Conservation (phyloP, 192 early-diverging fungal genomes). For the Phycomyces nitens region DNA sequence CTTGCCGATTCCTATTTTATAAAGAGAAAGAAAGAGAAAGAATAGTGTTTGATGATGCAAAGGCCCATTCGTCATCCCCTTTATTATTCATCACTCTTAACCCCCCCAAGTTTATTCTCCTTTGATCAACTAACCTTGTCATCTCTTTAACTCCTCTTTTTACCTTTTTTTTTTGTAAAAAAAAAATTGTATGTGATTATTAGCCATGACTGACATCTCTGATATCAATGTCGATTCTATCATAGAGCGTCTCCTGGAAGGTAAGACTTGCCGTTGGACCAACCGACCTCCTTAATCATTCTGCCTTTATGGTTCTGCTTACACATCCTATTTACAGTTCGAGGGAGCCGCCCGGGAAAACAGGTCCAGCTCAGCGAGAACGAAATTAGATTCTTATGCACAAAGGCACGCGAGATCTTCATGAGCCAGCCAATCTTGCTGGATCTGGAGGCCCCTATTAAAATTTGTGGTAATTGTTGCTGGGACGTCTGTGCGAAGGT, state of each 20-base stretch:
- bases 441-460: slow-evolving; percentile 94
- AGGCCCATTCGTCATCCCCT: no score
- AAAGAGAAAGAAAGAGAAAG: no score
- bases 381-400: slow-evolving; percentile 94
- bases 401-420: slow-evolving; percentile 91
- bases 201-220: slow-evolving; percentile 14
- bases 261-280: slow-evolving; percentile 2
- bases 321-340: slow-evolving; percentile 52
- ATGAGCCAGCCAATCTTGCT: slow-evolving; percentile 90
- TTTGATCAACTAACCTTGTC: background rate
- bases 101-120: background rate
- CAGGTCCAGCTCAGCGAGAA: slow-evolving; percentile 94
- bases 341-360: slow-evolving; percentile 92
- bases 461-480: slow-evolving; percentile 77
- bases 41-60: no score
- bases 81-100: background rate
- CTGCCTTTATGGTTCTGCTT: background rate
- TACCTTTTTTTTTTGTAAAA: background rate
- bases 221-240: slow-evolving; percentile 30
- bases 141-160: background rate
- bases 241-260: slow-evolving; percentile 30
- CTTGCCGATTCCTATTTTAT: no score
- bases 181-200: no score
- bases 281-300: no score
- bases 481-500: slow-evolving; percentile 6